A percentile compares a stretch with the other conserved stretches of the same genome.
Conservation (phyloP, 2,329 filamentous ascomycete species). For the Nannizziopsis barbatae region DNA sequence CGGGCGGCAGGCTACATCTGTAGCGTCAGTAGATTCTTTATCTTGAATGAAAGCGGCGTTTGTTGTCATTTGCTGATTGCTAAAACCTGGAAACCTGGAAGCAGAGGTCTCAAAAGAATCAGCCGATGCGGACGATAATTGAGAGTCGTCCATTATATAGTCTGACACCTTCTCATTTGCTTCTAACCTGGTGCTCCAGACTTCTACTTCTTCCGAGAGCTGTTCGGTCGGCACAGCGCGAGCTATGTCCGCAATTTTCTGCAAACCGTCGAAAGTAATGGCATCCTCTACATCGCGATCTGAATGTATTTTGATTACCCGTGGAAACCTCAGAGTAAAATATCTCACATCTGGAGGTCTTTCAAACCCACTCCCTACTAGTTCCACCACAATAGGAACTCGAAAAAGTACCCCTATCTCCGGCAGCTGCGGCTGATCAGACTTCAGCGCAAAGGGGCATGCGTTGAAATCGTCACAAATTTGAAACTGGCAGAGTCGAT, state of each 20-base stretch:
- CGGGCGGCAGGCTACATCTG: too few species aligned
- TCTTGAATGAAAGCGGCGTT: too few species aligned
- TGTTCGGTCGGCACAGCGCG: slow-evolving; percentile 32
- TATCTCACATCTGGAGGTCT: slow-evolving; percentile 57
- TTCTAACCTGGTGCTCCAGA: slow-evolving; percentile 11
- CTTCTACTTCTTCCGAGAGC: slow-evolving; percentile 13
- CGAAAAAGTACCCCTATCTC: slow-evolving; percentile 46
- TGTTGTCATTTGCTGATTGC: too few species aligned
- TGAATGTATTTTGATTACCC: slow-evolving; percentile 63
- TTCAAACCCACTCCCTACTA: slow-evolving; percentile 70
- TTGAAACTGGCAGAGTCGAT: slow-evolving; percentile 38
- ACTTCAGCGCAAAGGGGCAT: slow-evolving; percentile 36
- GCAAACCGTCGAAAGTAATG: slow-evolving; percentile 58
- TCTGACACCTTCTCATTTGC: slow-evolving; percentile 7
- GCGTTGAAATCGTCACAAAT: slow-evolving; percentile 26
- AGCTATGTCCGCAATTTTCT: slow-evolving; percentile 52
- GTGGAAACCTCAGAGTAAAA: slow-evolving; percentile 65
- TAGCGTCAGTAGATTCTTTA: too few species aligned
- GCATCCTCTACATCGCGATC: slow-evolving; percentile 61
- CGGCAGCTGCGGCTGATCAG: slow-evolving; percentile 32
- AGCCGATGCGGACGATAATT: slow-evolving; percentile 6
- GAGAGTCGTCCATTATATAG: slow-evolving; percentile 15
- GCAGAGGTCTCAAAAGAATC: background rate
- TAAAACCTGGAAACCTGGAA: background rate
- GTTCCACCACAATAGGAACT: slow-evolving; percentile 63